These are phyloP conservation scores for Colletotrichum scovillei DNA, from an alignment of 2,329 filamentous ascomycete species.

Conservation along the genomic window DNA sequence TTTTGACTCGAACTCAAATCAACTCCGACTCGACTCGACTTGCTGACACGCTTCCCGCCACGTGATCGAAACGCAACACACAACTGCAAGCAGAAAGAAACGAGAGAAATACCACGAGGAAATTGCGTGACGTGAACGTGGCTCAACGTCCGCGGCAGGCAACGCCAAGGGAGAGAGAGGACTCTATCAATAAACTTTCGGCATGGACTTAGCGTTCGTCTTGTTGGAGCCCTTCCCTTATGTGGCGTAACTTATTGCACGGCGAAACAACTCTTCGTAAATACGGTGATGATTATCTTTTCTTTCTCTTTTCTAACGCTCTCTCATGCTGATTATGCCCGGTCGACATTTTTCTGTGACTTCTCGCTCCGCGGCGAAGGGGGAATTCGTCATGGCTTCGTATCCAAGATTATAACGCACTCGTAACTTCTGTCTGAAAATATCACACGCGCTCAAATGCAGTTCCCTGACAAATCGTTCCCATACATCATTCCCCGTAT, in stretches of 20 bases:
- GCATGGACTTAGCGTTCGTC: no score
- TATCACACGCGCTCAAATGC: background rate
- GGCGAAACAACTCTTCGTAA: no score
- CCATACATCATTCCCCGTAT: background rate
- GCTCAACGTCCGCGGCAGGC: background rate
- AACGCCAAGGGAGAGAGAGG: no score
- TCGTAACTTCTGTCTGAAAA: background rate
- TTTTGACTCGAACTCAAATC: no score
- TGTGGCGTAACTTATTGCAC: background rate
- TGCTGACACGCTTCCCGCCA: background rate
- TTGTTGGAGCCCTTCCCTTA: no score
- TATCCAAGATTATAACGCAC: background rate
- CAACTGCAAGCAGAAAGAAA: background rate
- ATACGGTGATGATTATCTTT: no score
- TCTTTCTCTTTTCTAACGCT: background rate
- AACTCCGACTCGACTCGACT: no score
- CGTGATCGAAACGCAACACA: background rate
- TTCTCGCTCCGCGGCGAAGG: background rate
- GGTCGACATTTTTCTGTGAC: background rate
- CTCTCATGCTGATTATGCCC: slow-evolving; percentile 1
- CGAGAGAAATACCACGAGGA: background rate
- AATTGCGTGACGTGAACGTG: background rate
- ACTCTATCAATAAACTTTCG: no score
- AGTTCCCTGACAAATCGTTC: background rate
- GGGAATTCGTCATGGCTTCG: slow-evolving; percentile 12